Percentiles rank a stretch among this genome's conserved stretches.
Evolutionary conservation across 192 early-diverging fungal genomes (phyloP).

Genomic region (Umbelopsis isabellina): DNA sequence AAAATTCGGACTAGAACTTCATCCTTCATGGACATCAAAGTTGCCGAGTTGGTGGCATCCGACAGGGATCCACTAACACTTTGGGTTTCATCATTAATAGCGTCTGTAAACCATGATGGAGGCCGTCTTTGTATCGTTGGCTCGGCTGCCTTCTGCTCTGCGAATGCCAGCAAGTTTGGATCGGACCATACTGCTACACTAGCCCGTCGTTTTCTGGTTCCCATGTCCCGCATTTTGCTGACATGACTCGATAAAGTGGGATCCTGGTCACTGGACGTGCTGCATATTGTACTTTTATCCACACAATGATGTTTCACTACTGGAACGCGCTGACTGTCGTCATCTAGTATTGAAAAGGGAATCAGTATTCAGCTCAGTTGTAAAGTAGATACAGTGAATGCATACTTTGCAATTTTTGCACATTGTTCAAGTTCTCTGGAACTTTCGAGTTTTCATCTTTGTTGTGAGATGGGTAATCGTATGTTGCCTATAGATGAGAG

Average conservation of each 20-base stretch:
- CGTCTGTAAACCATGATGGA: conserved; percentile 19
- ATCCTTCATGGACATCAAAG: conserved; percentile 30
- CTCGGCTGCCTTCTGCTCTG: conserved; percentile 46
- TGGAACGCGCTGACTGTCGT: not conserved
- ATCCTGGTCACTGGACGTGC: conserved; percentile 37
- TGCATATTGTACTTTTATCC: conserved; percentile 22
- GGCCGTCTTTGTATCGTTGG: conserved; percentile 15
- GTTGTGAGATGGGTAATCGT: too few relatives aligned
- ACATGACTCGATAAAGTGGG: conserved; percentile 43
- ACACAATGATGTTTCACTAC: not conserved
- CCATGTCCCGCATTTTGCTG: conserved; percentile 35
- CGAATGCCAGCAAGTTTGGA: conserved; percentile 66
- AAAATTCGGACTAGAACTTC: conserved; percentile 45
- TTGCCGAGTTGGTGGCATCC: not conserved
- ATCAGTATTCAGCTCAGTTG: not conserved
- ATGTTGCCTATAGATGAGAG: too few relatives aligned
- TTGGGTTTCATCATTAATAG: not conserved
- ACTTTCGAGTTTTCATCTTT: too few relatives aligned
- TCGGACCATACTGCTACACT: conserved; percentile 85
- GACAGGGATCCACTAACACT: not conserved
- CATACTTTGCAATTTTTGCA: too few relatives aligned
- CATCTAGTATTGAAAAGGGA: not conserved
- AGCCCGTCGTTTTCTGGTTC: conserved; percentile 51
- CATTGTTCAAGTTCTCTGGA: too few relatives aligned
- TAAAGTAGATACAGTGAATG: too few relatives aligned